Evolutionary conservation across 768 basidiomycete species (phyloP).

Genomic region (Sporobolomyces pararoseus): DNA sequence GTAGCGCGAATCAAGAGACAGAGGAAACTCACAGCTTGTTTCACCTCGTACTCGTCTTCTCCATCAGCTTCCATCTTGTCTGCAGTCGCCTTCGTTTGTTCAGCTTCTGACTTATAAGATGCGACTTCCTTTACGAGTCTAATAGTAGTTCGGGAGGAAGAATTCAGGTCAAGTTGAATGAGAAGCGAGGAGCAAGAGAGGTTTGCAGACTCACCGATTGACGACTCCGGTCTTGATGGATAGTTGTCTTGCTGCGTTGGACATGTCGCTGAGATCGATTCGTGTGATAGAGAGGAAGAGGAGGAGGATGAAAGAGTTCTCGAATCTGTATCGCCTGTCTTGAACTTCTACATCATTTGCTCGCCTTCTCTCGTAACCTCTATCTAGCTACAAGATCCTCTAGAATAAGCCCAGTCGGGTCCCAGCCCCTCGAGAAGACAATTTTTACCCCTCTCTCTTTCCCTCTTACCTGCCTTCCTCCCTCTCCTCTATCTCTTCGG

Average conservation of each 20-base stretch:
- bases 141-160: neutral
- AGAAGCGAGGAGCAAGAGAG: slow-evolving; percentile 28
- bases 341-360: too few species aligned
- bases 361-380: too few species aligned
- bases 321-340: neutral
- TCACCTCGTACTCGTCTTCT: slow-evolving; percentile 49
- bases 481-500: neutral
- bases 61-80: slow-evolving; percentile 61
- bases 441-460: neutral
- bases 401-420: too few species aligned
- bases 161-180: neutral
- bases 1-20: neutral
- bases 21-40: slow-evolving; percentile 25
- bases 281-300: neutral
- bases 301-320: neutral
- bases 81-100: slow-evolving; percentile 59
- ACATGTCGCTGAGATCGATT: neutral
- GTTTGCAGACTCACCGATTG: slow-evolving; percentile 57
- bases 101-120: slow-evolving; percentile 65
- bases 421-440: too few species aligned
- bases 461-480: neutral
- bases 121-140: slow-evolving; percentile 68
- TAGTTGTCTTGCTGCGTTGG: slow-evolving; percentile 57
- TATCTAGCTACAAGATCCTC: too few species aligned
- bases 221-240: slow-evolving; percentile 70